Base-by-base conservation (phyloP, 2,329 filamentous ascomycete genomes). In the Xylaria sp. region DNA sequence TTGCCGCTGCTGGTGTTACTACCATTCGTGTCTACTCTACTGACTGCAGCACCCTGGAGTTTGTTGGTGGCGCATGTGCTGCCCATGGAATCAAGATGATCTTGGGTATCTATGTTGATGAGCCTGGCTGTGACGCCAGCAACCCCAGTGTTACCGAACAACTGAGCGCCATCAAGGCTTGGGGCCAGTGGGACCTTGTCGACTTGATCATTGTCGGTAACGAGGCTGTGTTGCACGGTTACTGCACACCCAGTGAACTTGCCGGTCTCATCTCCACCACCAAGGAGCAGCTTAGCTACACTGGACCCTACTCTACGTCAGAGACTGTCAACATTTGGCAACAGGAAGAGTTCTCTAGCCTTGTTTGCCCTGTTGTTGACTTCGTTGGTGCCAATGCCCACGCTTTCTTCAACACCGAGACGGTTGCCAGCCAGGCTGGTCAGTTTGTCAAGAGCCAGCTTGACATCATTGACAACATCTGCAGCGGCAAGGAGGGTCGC, bases 161-260 rank as follows among this genome's bases (percentile, higher is more conserved):
- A 86, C 86, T 98, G 69, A 82, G 86, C 37, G 88, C 89, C 69
- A 92, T 98, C 80, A 85, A 88, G 81, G 76, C 80, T 69, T 97
- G 93, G 90, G 87, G 82, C 71, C 82, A 92, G 81, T 97, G 91
- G 90, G 86, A 90, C 70, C 80, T 92, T 59, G 91, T 97, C 73
- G 88, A 92, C 78, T 88, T 97, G 76, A 85, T 97, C 72, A 91
- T 96, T 37, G 88, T 97, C 73, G 94, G 93, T 82, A 98, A 98
- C 86, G 95, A 98, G 87, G 91, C 92, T 74, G 84, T 97, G 80
- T 92, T 93, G 86, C 90, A 92, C 84, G 87, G 87, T 71, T 90
- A 87, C 86, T 89, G 87, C 84, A 82, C 86, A 64, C 87, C 91
- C 42, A 61, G 76, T 37, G 83, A 91, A 76, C 91, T 98, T 64